These are phyloP conservation scores for Volvox reticuliferus DNA, from an alignment of 139 green algal species.

Conservation along the genomic window DNA sequence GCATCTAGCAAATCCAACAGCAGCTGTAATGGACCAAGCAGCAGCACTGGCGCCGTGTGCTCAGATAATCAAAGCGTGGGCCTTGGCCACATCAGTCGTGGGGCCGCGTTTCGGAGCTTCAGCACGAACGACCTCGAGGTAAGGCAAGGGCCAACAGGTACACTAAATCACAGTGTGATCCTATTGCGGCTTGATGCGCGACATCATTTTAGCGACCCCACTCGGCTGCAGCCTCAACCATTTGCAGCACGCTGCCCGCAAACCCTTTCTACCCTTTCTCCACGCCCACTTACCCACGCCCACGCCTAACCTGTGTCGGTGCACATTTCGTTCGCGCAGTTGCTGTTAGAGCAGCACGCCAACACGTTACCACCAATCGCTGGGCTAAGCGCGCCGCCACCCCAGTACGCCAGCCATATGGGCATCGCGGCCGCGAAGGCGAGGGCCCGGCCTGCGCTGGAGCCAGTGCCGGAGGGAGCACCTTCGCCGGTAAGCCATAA, in stretches of 20 bases:
- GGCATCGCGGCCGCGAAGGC: neutral
- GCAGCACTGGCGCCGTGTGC: conserved; percentile 5
- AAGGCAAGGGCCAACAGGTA: neutral
- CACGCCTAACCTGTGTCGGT: no score
- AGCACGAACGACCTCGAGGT: conserved; percentile 37
- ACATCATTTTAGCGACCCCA: no score
- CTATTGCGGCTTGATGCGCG: no score
- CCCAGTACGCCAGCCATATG: conserved; percentile 6
- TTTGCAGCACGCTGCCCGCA: no score
- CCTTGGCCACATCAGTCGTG: neutral
- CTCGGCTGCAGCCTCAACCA: no score
- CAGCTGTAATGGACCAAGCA: neutral
- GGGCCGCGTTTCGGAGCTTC: conserved; percentile 9
- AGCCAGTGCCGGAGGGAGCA: conserved; percentile 18
- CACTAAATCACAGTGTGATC: no score
- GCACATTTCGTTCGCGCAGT: neutral
- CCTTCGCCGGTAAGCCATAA: neutral
- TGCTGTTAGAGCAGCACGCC: neutral
- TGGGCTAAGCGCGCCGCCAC: conserved; percentile 16
- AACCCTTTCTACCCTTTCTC: no score
- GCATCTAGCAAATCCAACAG: conserved; percentile 2
- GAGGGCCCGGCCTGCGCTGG: neutral
- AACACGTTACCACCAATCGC: neutral
- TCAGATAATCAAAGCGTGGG: neutral
- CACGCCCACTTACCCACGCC: no score